Conservation (phyloP, 305 asterid species). For the Petunia hybrid region DNA sequence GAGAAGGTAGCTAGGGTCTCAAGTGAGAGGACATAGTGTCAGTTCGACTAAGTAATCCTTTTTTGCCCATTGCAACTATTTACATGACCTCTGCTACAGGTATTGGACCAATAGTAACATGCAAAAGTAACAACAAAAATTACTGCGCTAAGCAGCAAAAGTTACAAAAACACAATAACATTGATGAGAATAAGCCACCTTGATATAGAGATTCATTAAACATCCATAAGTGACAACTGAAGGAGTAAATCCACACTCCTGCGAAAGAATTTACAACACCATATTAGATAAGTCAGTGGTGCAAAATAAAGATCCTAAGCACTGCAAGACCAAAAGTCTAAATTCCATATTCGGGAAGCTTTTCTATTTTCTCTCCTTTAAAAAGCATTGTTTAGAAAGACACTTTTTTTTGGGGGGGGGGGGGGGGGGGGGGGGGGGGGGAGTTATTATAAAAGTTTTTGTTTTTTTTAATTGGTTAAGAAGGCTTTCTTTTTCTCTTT, state of each 20-base stretch:
- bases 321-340: background rate
- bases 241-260: slow-evolving; percentile 96
- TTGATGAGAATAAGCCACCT: slow-evolving; percentile 60
- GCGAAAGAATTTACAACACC: slow-evolving; percentile 34
- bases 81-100: background rate
- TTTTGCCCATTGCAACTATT: slow-evolving; percentile 3
- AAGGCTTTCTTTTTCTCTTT: no score
- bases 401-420: background rate
- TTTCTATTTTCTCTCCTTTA: background rate
- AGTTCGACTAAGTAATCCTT: slow-evolving; percentile 3
- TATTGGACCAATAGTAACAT: background rate
- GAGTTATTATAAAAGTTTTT: no score
- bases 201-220: slow-evolving; percentile 84
- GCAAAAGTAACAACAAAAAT: background rate
- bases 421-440: no score
- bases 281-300: background rate
- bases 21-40: background rate
- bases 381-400: background rate
- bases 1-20: background rate
- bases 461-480: no score
- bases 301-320: background rate
- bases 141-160: background rate
- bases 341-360: slow-evolving; percentile 5
- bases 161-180: background rate
- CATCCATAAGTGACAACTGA: slow-evolving; percentile 89